Evolutionary conservation across 306 rosid species (phyloP).

Genomic region (Lupinus albus): DNA sequence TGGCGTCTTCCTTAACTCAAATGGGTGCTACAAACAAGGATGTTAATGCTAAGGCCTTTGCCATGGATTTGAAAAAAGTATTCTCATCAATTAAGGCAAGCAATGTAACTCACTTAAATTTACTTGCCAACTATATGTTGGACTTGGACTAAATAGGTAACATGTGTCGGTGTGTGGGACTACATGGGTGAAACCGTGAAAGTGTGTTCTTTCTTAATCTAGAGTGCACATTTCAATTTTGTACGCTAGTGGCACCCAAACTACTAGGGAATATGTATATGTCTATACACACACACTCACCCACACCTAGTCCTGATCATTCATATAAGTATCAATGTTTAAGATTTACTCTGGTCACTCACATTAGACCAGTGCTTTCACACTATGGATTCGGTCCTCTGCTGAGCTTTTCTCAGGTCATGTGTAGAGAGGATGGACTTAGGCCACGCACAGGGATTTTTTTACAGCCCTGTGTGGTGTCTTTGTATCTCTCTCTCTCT

Average conservation of each 20-base stretch:
- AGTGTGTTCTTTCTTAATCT: slow-evolving; percentile 12
- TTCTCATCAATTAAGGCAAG: slow-evolving; percentile 87
- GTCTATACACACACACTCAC: not conserved
- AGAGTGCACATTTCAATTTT: slow-evolving; percentile 9
- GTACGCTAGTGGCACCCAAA: slow-evolving; percentile 6
- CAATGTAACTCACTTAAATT: slow-evolving; percentile 16
- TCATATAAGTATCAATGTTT: slow-evolving; percentile 9
- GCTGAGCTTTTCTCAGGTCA: not conserved
- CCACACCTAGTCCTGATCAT: not conserved
- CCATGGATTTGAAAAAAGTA: slow-evolving; percentile 77
- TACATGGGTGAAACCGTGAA: not conserved
- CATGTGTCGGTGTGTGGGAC: not conserved
- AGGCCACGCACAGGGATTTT: not conserved
- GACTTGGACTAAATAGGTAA: not conserved
- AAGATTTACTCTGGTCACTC: slow-evolving; percentile 21
- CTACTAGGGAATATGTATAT: slow-evolving; percentile 9
- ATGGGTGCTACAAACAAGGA: slow-evolving; percentile 88
- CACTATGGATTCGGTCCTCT: slow-evolving; percentile 18
- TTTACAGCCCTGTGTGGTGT: not conserved
- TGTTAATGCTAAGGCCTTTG: slow-evolving; percentile 72
- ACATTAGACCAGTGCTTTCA: not conserved
- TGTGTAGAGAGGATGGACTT: not conserved
- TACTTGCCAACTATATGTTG: not conserved
- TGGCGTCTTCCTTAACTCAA: slow-evolving; percentile 92
- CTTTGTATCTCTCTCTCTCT: not conserved